Percentiles rank a stretch among this genome's conserved stretches.
Conservation (phyloP, 176 grass and related monocot genomes). For the Phoenix roebelenii region DNA sequence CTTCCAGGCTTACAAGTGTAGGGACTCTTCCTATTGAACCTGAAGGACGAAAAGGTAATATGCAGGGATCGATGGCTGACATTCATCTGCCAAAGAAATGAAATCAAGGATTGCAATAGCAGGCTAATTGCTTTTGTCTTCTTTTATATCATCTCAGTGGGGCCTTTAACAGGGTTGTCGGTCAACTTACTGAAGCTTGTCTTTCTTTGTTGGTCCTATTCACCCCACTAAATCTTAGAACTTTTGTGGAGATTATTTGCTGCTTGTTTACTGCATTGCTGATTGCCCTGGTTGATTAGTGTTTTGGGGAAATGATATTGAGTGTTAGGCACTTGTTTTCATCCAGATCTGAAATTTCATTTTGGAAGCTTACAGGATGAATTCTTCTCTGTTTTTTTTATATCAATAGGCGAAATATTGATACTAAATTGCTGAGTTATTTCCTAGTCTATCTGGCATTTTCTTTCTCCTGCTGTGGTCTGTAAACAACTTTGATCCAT, state of each 20-base stretch:
- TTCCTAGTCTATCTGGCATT: too few species aligned
- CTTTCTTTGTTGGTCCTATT: slow-evolving; percentile 7
- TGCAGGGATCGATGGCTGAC: slow-evolving; percentile 14
- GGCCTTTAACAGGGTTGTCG: too few species aligned
- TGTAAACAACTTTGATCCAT: too few species aligned
- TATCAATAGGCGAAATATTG: background rate
- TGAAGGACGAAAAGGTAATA: background rate
- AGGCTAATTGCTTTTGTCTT: too few species aligned
- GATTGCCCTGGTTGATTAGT: slow-evolving; percentile 2
- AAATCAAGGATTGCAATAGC: background rate
- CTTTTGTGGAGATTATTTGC: slow-evolving; percentile 11
- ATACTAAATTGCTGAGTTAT: too few species aligned
- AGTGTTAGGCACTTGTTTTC: slow-evolving; percentile 5
- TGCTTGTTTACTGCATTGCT: background rate
- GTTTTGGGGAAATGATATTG: slow-evolving; percentile 1
- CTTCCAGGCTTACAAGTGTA: slow-evolving; percentile 28
- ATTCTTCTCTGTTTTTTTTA: background rate
- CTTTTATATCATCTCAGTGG: background rate
- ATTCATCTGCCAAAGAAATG: slow-evolving; percentile 1
- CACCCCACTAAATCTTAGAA: background rate
- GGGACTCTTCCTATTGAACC: slow-evolving; percentile 11
- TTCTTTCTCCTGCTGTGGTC: too few species aligned
- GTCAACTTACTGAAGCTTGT: slow-evolving; percentile 4
- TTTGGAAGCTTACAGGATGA: slow-evolving; percentile 18
- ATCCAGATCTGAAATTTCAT: slow-evolving; percentile 15